Evolutionary conservation across 352 stramenopile genomes (phyloP).

Genomic region (Globisporangium ultimum): DNA sequence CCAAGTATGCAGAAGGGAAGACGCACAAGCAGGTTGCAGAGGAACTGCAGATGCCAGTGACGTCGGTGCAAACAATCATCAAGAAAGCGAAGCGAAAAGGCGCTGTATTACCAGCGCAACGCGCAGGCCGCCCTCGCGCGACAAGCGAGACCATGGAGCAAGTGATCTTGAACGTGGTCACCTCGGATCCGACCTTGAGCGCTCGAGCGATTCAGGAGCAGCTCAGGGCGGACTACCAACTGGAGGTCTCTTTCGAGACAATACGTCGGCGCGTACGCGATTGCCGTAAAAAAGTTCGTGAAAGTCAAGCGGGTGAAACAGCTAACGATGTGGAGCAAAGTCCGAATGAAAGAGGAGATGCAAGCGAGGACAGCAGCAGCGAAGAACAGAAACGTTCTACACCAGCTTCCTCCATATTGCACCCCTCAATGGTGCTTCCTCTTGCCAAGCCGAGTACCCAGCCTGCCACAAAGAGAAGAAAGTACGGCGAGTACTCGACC

Average conservation of each 20-base stretch:
- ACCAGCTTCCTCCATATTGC: not conserved
- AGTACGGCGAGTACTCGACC: slow-evolving; percentile 54
- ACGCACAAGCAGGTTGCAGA: slow-evolving; percentile 26
- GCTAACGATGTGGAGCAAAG: too few species aligned
- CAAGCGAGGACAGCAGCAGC: not conserved
- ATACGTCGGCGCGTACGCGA: slow-evolving; percentile 34
- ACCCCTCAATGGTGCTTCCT: not conserved
- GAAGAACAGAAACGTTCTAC: not conserved
- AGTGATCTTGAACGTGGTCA: slow-evolving; percentile 24
- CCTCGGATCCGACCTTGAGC: slow-evolving; percentile 13
- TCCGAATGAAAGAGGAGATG: too few species aligned
- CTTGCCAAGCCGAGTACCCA: not conserved
- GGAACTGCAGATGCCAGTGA: slow-evolving; percentile 26
- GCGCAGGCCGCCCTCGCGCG: slow-evolving; percentile 23
- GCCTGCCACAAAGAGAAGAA: slow-evolving; percentile 20
- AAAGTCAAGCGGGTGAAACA: not conserved
- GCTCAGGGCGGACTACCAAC: slow-evolving; percentile 14
- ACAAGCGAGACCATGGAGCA: slow-evolving; percentile 28
- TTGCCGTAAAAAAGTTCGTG: slow-evolving; percentile 16
- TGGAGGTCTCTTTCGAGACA: slow-evolving; percentile 37
- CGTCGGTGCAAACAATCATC: slow-evolving; percentile 31
- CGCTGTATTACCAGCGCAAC: slow-evolving; percentile 17
- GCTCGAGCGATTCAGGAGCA: slow-evolving; percentile 25
- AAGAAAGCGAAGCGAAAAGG: slow-evolving; percentile 31
- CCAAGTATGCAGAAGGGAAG: slow-evolving; percentile 13